Conservation (phyloP, 2,329 filamentous ascomycete species). For the Rachicladosporium sp. region DNA sequence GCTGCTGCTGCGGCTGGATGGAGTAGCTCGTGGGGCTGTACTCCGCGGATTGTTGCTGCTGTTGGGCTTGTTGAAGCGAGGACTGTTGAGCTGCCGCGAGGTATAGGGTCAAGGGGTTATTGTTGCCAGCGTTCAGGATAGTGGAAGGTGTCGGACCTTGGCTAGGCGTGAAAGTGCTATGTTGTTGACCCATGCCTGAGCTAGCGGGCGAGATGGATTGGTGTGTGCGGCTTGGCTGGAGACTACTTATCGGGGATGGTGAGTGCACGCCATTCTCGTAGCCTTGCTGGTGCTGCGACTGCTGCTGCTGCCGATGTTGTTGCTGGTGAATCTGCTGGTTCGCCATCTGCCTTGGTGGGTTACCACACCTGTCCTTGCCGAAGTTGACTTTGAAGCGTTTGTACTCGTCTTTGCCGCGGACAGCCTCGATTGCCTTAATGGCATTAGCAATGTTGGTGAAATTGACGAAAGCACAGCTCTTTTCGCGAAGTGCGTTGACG, state of each 20-base stretch:
- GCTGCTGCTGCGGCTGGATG: slow-evolving; percentile 35
- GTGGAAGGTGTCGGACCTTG: slow-evolving; percentile 55
- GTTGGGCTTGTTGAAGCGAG: slow-evolving; percentile 47
- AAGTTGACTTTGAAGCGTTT: slow-evolving; percentile 99
- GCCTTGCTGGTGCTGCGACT: slow-evolving; percentile 36
- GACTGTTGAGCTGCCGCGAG: slow-evolving; percentile 45
- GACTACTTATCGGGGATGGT: slow-evolving; percentile 45
- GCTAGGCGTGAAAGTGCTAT: slow-evolving; percentile 46
- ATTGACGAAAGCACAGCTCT: slow-evolving; percentile 99
- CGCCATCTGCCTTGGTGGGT: slow-evolving; percentile 79
- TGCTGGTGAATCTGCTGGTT: slow-evolving; percentile 43
- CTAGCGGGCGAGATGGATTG: slow-evolving; percentile 50
- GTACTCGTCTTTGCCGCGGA: slow-evolving; percentile 91
- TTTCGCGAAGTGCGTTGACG: slow-evolving; percentile 91
- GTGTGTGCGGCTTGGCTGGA: slow-evolving; percentile 42
- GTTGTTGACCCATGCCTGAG: slow-evolving; percentile 40
- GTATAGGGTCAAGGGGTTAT: slow-evolving; percentile 88
- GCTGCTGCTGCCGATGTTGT: slow-evolving; percentile 54
- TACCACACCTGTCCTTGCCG: slow-evolving; percentile 95
- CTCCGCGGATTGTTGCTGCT: slow-evolving; percentile 40
- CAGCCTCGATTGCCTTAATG: slow-evolving; percentile 96
- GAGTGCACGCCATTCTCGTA: slow-evolving; percentile 41
- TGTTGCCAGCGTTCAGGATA: slow-evolving; percentile 64
- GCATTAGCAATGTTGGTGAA: slow-evolving; percentile 99
- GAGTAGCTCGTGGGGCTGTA: slow-evolving; percentile 24